Conservation (phyloP, 352 stramenopile species). For the Phytophthora foliorum region DNA sequence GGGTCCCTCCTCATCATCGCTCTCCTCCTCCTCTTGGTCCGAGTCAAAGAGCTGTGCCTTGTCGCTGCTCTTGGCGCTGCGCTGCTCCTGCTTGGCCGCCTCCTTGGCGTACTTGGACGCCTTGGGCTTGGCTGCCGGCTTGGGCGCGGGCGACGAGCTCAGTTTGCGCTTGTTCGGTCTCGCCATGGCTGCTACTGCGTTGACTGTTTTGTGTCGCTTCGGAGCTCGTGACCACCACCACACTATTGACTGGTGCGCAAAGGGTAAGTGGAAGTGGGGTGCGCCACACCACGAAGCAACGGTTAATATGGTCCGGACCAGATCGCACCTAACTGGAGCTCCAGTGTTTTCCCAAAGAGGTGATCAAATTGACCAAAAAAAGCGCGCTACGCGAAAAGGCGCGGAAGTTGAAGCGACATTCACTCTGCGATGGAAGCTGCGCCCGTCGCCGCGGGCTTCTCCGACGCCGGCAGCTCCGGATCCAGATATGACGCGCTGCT, state of each 20-base stretch:
- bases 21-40: slow-evolving; percentile 63
- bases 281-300: slow-evolving; percentile 23
- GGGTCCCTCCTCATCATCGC: slow-evolving; percentile 59
- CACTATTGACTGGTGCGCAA: slow-evolving; percentile 57
- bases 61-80: slow-evolving; percentile 46
- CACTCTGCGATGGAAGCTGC: slow-evolving; percentile 32
- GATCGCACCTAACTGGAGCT: no score
- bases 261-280: slow-evolving; percentile 23
- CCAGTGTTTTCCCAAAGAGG: no score
- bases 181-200: slow-evolving; percentile 42
- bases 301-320: no score
- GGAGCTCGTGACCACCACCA: slow-evolving; percentile 35
- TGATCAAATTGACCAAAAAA: no score
- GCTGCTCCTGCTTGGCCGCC: slow-evolving; percentile 75
- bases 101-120: slow-evolving; percentile 84
- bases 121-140: slow-evolving; percentile 34
- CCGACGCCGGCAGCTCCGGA: slow-evolving; percentile 5
- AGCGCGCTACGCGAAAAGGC: slow-evolving; percentile 21
- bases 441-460: slow-evolving; percentile 3
- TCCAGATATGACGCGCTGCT: slow-evolving; percentile 79
- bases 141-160: slow-evolving; percentile 27
- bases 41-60: slow-evolving; percentile 78
- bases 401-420: slow-evolving; percentile 41
- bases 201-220: slow-evolving; percentile 49
- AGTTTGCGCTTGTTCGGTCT: slow-evolving; percentile 71